A percentile compares a stretch with the other conserved stretches of the same genome.
phyloP scores from a whole-genome alignment of 805 yeast genomes.

The Cyberlindnera xylosilytica region DNA sequence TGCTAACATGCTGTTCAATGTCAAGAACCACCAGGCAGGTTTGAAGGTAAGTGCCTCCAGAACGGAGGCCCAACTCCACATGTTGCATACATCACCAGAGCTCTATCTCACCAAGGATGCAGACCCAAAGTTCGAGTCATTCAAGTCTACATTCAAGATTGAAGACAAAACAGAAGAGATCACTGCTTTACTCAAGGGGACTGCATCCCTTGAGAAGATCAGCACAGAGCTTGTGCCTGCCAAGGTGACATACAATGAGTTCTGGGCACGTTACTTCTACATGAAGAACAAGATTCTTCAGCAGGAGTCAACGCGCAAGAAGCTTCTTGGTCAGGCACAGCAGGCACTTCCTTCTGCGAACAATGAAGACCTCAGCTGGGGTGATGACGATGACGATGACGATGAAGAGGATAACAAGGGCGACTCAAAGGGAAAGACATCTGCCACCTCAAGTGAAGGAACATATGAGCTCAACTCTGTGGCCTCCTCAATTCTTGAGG shows the following conservation, averaged over 20 bases:
- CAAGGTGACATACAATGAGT: slow-evolving; percentile 50
- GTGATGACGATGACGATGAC: slow-evolving; percentile 20
- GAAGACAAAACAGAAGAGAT: slow-evolving; percentile 51
- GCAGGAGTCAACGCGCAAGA: slow-evolving; percentile 62
- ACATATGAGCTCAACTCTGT: slow-evolving; percentile 40
- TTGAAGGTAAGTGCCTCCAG: slow-evolving; percentile 43
- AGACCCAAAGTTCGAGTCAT: slow-evolving; percentile 34
- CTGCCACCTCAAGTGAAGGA: slow-evolving; percentile 34
- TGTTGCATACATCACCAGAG: slow-evolving; percentile 45
- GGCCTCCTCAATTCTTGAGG: slow-evolving; percentile 34
- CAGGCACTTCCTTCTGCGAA: slow-evolving; percentile 6
- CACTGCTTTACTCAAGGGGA: slow-evolving; percentile 39
- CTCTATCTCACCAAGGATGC: slow-evolving; percentile 26
- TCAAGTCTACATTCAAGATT: slow-evolving; percentile 37
- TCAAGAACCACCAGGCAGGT: slow-evolving; percentile 34
- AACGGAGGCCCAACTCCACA: slow-evolving; percentile 60
- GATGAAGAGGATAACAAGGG: slow-evolving; percentile 13
- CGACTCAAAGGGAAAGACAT: slow-evolving; percentile 1
- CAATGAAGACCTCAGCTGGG: slow-evolving; percentile 17
- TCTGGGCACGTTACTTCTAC: slow-evolving; percentile 75
- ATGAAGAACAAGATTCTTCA: slow-evolving; percentile 32
- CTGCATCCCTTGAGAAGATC: slow-evolving; percentile 29
- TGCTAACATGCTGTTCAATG: slow-evolving; percentile 40
- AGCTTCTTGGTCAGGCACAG: slow-evolving; percentile 28
- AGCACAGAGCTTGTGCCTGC: slow-evolving; percentile 69